Percentiles rank a stretch among this genome's conserved stretches.
These are phyloP conservation scores for Fusarium tuaranense DNA, from an alignment of 2,329 filamentous ascomycete species.

Conservation along the genomic window DNA sequence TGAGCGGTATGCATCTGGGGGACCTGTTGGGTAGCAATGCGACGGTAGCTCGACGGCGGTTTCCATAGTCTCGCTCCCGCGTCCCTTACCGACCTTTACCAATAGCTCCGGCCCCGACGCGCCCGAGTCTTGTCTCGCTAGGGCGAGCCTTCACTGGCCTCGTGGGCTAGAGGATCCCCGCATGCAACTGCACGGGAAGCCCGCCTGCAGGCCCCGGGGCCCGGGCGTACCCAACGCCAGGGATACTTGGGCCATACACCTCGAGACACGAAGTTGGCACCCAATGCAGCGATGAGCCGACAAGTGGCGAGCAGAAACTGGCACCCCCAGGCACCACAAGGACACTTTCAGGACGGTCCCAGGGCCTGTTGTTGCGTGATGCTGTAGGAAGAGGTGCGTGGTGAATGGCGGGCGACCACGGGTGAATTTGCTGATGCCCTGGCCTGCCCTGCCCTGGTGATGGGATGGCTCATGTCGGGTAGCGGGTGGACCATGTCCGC, in stretches of 20 bases:
- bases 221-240: conserved; percentile 41
- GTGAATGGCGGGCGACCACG: conserved; percentile 18
- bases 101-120: conserved; percentile 29
- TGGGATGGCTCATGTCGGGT: conserved; percentile 8
- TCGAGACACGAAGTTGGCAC: conserved; percentile 45
- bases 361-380: conserved; percentile 32
- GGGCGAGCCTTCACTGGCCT: conserved; percentile 39
- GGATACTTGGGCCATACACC: conserved; percentile 45
- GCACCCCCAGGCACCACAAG: conserved; percentile 6
- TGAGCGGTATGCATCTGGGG: conserved; percentile 33
- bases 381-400: neutral
- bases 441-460: neutral
- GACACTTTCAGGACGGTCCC: neutral
- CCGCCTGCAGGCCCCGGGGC: conserved; percentile 42
- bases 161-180: conserved; percentile 36
- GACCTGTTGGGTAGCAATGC: conserved; percentile 46
- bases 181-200: conserved; percentile 42
- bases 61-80: conserved; percentile 35
- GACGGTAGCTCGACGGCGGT: conserved; percentile 41
- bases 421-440: conserved; percentile 13
- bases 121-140: conserved; percentile 31
- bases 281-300: conserved; percentile 47
- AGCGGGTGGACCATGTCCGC: conserved; percentile 3
- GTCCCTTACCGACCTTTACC: conserved; percentile 31
- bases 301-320: conserved; percentile 42